Conservation (phyloP, 495 filamentous ascomycete species). For the Neurospora sp. region DNA sequence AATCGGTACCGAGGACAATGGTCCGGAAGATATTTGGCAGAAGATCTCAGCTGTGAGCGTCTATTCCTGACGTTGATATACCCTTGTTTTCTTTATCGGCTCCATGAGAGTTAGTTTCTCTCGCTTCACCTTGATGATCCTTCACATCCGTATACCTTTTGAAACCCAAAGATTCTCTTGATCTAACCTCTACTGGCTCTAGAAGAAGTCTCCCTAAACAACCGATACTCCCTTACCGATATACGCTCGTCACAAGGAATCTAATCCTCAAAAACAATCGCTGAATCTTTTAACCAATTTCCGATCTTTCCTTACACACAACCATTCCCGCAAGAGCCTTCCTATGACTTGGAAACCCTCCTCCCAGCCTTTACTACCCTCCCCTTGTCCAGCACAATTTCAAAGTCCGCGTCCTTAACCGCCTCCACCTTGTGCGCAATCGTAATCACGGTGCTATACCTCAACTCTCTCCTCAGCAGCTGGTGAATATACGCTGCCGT, state of each 20-base stretch:
- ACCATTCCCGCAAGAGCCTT: no score
- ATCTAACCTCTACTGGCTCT: neutral
- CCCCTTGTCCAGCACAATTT: slow-evolving; percentile 60
- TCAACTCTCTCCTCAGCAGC: slow-evolving; percentile 64
- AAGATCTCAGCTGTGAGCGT: no score
- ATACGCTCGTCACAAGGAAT: neutral
- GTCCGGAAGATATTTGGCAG: no score
- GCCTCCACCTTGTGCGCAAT: slow-evolving; percentile 80
- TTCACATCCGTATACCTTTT: no score
- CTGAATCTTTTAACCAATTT: neutral
- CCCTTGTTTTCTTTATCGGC: no score
- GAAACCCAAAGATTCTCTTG: neutral
- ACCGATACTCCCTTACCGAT: neutral
- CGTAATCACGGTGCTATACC: slow-evolving; percentile 70
- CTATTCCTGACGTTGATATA: no score
- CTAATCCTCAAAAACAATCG: neutral
- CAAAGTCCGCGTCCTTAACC: slow-evolving; percentile 65
- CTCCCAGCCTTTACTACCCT: slow-evolving; percentile 29
- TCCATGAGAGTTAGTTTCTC: no score
- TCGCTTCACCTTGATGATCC: no score
- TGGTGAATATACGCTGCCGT: slow-evolving; percentile 71
- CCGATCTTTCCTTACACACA: neutral
- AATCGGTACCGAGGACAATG: neutral
- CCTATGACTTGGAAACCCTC: neutral
- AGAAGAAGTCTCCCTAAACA: neutral